Conservation (phyloP, 768 basidiomycete genomes). For the Hygrocybe coccinea region DNA sequence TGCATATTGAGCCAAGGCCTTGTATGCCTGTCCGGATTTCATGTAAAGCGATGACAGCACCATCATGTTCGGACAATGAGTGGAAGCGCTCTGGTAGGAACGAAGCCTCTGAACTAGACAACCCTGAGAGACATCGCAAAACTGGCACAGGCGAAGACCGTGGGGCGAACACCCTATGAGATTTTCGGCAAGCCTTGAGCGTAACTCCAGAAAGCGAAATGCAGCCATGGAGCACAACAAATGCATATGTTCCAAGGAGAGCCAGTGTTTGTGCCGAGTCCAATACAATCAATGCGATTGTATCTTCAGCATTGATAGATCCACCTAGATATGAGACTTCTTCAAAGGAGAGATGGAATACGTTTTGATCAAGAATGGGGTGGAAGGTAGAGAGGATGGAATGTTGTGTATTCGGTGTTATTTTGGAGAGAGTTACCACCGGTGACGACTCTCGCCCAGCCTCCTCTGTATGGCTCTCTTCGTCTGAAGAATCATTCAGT, state of each 20-base stretch:
- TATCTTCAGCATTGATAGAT: slow-evolving; percentile 6
- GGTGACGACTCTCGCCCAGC: background rate
- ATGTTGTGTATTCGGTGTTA: slow-evolving; percentile 12
- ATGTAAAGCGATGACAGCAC: slow-evolving; percentile 52
- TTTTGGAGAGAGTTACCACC: background rate
- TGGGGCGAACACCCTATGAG: slow-evolving; percentile 67
- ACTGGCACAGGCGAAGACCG: slow-evolving; percentile 71
- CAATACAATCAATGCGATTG: slow-evolving; percentile 42
- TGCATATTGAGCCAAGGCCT: slow-evolving; percentile 58
- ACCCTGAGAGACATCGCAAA: slow-evolving; percentile 25
- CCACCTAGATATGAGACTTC: slow-evolving; percentile 31
- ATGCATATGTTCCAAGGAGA: slow-evolving; percentile 59
- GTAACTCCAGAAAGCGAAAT: slow-evolving; percentile 55
- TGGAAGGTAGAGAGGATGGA: slow-evolving; percentile 45
- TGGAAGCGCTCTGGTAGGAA: background rate
- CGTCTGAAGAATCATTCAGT: slow-evolving; percentile 44
- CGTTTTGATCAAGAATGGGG: slow-evolving; percentile 42
- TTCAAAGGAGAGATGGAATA: slow-evolving; percentile 39
- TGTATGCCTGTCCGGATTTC: slow-evolving; percentile 58
- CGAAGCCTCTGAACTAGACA: background rate
- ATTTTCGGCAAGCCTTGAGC: slow-evolving; percentile 35
- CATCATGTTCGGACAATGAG: slow-evolving; percentile 7
- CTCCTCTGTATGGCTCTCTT: slow-evolving; percentile 28
- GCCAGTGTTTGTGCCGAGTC: slow-evolving; percentile 49
- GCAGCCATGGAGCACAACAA: slow-evolving; percentile 60